Evolutionary conservation across 1,284 basidiomycete genomes (phyloP).

Genomic region (Erythrobasidium hasegawianum): DNA sequence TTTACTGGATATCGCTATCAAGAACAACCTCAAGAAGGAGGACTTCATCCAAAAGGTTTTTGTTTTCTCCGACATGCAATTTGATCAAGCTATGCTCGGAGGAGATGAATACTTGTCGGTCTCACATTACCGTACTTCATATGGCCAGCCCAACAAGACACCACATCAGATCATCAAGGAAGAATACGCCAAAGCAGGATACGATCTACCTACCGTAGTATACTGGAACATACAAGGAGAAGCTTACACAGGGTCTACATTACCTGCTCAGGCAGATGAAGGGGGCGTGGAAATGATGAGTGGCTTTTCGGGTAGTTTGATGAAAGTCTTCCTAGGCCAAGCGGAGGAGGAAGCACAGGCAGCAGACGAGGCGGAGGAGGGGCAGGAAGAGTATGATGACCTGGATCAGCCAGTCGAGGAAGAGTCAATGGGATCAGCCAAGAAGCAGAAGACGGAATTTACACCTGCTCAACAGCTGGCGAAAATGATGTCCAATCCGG

Average conservation of each 20-base stretch:
- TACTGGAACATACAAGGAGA: conserved; percentile 57
- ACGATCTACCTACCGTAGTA: conserved; percentile 63
- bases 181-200: conserved; percentile 60
- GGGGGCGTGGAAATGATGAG: conserved; percentile 64
- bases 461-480: conserved; percentile 3
- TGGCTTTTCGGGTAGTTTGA: conserved; percentile 63
- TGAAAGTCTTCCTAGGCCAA: conserved; percentile 62
- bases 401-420: not conserved
- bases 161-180: conserved; percentile 59
- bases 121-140: too few relatives aligned
- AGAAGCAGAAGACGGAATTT: not conserved
- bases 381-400: conserved; percentile 46
- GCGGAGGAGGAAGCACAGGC: conserved; percentile 43
- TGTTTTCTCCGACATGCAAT: conserved; percentile 73
- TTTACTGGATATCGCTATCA: conserved; percentile 59
- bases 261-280: conserved; percentile 56
- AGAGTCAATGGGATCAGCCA: not conserved
- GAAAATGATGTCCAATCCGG: not conserved
- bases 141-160: too few relatives aligned
- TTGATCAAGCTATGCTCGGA: conserved; percentile 54
- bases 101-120: too few relatives aligned
- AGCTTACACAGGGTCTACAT: conserved; percentile 31
- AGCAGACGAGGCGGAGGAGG: conserved; percentile 34
- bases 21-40: conserved; percentile 58
- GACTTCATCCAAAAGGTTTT: conserved; percentile 65